phyloP scores from a whole-genome alignment of 176 grass and related monocot species.

The Aechmea fasciata region DNA sequence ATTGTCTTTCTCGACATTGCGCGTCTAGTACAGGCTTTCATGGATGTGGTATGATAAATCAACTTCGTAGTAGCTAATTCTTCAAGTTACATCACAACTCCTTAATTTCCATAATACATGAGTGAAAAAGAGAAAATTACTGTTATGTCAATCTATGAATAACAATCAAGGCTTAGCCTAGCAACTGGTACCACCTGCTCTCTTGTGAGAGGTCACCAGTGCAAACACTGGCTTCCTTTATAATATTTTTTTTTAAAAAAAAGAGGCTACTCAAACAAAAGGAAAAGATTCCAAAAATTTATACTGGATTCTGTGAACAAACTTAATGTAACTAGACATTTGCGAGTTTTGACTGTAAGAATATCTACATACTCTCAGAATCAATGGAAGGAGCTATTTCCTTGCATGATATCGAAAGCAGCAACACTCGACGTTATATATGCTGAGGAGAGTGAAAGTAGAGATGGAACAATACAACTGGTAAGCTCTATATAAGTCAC shows the following conservation, averaged over 20 bases:
- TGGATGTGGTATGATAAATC: constrained; percentile 45
- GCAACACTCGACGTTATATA: constrained; percentile 33
- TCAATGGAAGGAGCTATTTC: constrained; percentile 67
- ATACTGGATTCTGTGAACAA: no score
- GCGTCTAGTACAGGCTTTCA: constrained; percentile 52
- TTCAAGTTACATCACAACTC: not conserved
- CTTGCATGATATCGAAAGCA: constrained; percentile 53
- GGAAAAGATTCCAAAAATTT: no score
- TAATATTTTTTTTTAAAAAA: no score
- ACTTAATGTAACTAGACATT: not conserved
- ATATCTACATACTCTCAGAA: constrained; percentile 26
- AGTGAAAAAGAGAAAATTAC: no score
- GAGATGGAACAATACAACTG: constrained; percentile 52
- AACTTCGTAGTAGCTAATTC: not conserved
- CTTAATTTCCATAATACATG: not conserved
- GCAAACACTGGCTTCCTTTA: no score
- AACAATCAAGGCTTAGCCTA: not conserved
- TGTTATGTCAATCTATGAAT: no score
- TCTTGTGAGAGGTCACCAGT: no score
- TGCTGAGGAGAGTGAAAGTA: constrained; percentile 17
- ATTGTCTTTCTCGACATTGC: constrained; percentile 39
- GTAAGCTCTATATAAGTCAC: constrained; percentile 18
- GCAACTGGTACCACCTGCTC: no score
- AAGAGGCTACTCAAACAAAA: no score
- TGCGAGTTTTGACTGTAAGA: not conserved